These are phyloP conservation scores for Nemania diffusa DNA, from an alignment of 2,329 filamentous ascomycete species.

Conservation along the genomic window DNA sequence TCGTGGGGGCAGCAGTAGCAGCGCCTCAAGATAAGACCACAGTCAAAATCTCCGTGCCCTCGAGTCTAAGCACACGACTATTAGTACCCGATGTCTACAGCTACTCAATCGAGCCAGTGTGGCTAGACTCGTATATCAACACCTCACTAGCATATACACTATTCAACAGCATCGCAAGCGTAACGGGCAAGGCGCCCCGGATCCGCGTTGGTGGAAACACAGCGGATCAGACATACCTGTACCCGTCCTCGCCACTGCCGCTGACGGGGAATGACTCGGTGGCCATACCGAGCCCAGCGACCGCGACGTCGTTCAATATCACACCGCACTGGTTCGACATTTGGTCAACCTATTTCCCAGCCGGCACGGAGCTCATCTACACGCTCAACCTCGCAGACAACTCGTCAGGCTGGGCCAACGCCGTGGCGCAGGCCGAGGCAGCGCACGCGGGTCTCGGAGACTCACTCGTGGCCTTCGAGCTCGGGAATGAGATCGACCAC, in stretches of 20 bases:
- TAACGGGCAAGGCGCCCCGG: constrained; percentile 48
- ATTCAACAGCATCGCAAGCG: constrained; percentile 42
- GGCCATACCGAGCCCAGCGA: constrained; percentile 41
- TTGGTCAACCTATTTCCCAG: constrained; percentile 49
- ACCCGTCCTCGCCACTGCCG: constrained; percentile 42
- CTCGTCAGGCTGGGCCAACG: constrained; percentile 46
- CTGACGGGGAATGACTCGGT: constrained; percentile 45
- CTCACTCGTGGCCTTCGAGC: constrained; percentile 48
- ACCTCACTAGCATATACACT: constrained; percentile 46
- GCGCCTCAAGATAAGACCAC: constrained; percentile 36
- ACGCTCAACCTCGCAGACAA: constrained; percentile 50
- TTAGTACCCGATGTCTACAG: constrained; percentile 48
- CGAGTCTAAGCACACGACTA: constrained; percentile 41
- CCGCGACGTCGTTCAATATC: constrained; percentile 47
- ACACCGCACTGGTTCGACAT: constrained; percentile 49
- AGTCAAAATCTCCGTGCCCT: constrained; percentile 41
- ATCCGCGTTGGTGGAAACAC: constrained; percentile 52
- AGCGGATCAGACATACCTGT: constrained; percentile 50
- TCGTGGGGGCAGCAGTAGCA: constrained; percentile 23
- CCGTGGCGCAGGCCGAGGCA: constrained; percentile 46
- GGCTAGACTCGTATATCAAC: constrained; percentile 48
- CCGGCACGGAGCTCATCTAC: constrained; percentile 48
- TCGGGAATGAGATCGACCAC: constrained; percentile 53
- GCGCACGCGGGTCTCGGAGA: constrained; percentile 45
- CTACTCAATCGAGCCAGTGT: constrained; percentile 51